Evolutionary conservation across 164 flowering plant genomes (phyloP).

Genomic region (Dillenia suffruticosa): DNA sequence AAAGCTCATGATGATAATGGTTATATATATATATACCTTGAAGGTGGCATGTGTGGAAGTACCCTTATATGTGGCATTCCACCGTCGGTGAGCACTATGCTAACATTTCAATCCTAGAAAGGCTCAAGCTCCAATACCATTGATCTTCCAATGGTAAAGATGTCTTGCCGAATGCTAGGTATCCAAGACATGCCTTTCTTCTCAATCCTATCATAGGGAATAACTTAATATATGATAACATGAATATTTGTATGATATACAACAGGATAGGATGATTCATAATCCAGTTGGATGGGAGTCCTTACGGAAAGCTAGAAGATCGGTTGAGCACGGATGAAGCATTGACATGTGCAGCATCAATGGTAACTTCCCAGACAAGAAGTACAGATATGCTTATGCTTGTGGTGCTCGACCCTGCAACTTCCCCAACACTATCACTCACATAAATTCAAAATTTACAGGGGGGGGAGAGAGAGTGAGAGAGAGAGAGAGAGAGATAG

Average conservation of each 20-base stretch:
- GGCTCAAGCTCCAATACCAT: not conserved
- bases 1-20: no score
- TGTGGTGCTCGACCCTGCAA: constrained; percentile 71
- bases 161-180: constrained; percentile 83
- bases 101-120: constrained; percentile 50
- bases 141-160: not conserved
- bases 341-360: constrained; percentile 82
- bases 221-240: no score
- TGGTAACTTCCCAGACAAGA: constrained; percentile 45
- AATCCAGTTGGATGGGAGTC: constrained; percentile 63
- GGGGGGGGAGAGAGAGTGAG: no score
- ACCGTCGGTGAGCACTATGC: constrained; percentile 91
- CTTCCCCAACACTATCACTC: constrained; percentile 75
- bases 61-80: constrained; percentile 84
- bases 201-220: no score
- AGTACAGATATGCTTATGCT: constrained; percentile 69
- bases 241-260: not conserved
- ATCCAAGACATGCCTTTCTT: constrained; percentile 7
- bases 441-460: constrained; percentile 38
- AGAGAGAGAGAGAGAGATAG: no score
- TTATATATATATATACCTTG: no score
- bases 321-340: constrained; percentile 68
- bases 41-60: constrained; percentile 17
- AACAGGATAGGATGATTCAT: constrained; percentile 83
- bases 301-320: constrained; percentile 48